These are phyloP conservation scores for Datisca glomerata DNA, from an alignment of 306 rosid genomes.

Conservation along the genomic window DNA sequence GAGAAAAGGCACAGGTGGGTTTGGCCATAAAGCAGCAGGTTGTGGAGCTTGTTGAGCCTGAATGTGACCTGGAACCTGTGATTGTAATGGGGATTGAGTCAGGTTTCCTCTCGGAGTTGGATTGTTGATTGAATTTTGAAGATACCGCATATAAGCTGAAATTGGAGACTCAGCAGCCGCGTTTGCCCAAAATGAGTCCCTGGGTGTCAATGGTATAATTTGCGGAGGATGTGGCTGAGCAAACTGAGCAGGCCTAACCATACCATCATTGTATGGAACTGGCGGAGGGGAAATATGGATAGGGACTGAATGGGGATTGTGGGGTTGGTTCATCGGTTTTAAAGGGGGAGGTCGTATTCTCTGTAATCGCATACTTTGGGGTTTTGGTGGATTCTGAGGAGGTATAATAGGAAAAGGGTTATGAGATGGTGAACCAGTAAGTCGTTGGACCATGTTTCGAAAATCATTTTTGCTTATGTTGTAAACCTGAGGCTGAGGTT, in stretches of 20 bases:
- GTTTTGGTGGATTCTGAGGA: slow-evolving; percentile 59
- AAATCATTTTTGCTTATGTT: slow-evolving; percentile 94
- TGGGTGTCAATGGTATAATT: slow-evolving; percentile 29
- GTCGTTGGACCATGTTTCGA: slow-evolving; percentile 86
- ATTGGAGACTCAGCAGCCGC: slow-evolving; percentile 82
- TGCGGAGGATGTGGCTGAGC: slow-evolving; percentile 58
- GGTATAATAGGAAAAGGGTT: slow-evolving; percentile 59
- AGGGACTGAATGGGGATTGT: slow-evolving; percentile 34
- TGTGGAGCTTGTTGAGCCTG: slow-evolving; percentile 22
- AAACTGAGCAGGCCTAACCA: slow-evolving; percentile 32
- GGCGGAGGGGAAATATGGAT: slow-evolving; percentile 31
- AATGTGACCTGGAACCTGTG: slow-evolving; percentile 18
- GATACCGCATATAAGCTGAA: slow-evolving; percentile 87
- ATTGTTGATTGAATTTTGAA: slow-evolving; percentile 61
- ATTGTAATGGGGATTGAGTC: slow-evolving; percentile 22
- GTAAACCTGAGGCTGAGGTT: slow-evolving; percentile 96
- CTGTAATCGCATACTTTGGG: slow-evolving; percentile 83
- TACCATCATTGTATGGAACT: slow-evolving; percentile 18
- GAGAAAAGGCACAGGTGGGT: slow-evolving; percentile 31
- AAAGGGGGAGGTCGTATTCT: slow-evolving; percentile 92
- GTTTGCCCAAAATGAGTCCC: slow-evolving; percentile 44
- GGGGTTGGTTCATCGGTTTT: slow-evolving; percentile 56
- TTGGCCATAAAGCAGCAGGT: slow-evolving; percentile 61
- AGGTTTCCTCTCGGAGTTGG: slow-evolving; percentile 46
- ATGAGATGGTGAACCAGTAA: slow-evolving; percentile 88